These are phyloP conservation scores for Tagetes erecta DNA, from an alignment of 129 eudicot genomes.

Conservation along the genomic window DNA sequence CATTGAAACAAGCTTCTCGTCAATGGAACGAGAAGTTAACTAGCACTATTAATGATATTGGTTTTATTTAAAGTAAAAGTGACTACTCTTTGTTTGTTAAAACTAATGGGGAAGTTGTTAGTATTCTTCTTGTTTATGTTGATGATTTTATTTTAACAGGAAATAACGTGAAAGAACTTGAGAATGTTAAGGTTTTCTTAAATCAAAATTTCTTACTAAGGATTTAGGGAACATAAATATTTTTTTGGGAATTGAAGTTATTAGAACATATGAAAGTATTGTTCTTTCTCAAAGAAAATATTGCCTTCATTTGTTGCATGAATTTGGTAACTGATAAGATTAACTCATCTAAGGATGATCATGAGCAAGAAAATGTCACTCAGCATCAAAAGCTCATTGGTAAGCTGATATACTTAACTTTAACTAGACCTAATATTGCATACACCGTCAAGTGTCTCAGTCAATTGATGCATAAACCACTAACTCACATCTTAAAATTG, in stretches of 20 bases:
- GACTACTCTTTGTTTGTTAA: background rate
- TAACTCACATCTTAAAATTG: background rate
- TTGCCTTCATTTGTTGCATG: background rate
- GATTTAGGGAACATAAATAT: background rate
- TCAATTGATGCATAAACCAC: background rate
- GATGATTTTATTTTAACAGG: background rate
- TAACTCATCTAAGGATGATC: too few relatives aligned
- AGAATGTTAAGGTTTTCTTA: too few relatives aligned
- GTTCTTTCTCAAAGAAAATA: background rate
- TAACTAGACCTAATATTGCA: background rate
- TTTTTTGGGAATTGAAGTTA: background rate
- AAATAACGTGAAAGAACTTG: background rate
- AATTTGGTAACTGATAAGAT: background rate
- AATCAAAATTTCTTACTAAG: too few relatives aligned
- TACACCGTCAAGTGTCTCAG: background rate
- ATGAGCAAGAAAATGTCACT: background rate
- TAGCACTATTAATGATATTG: background rate
- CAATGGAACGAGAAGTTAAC: background rate
- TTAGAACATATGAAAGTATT: background rate
- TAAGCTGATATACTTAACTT: background rate
- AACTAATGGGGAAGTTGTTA: rapidly evolving
- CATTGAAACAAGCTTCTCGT: background rate
- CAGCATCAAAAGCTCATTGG: background rate
- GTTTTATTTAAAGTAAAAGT: background rate
- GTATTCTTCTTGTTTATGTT: too few relatives aligned